These are phyloP conservation scores for Tricholoma terreum DNA, from an alignment of 768 basidiomycete species.

Conservation along the genomic window DNA sequence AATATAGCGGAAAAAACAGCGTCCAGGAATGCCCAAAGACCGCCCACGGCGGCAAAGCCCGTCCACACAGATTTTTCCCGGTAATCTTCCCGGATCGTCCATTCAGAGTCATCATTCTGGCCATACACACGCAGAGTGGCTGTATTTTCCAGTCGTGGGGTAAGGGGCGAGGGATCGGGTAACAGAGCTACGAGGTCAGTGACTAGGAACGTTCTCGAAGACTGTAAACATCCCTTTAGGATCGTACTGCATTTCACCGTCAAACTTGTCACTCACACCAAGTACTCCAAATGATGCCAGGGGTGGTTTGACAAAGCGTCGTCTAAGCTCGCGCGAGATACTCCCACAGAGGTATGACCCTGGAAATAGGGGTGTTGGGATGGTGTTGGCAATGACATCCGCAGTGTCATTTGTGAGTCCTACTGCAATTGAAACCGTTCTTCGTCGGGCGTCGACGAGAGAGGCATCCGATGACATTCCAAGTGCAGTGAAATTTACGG, in stretches of 20 bases:
- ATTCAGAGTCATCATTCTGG: slow-evolving; percentile 10
- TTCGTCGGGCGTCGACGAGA: slow-evolving; percentile 2
- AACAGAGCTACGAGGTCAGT: slow-evolving; percentile 5
- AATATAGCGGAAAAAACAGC: slow-evolving; percentile 19
- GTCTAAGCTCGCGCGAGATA: slow-evolving; percentile 6
- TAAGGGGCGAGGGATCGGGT: slow-evolving; percentile 13
- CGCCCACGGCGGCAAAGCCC: slow-evolving; percentile 22
- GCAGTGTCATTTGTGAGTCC: slow-evolving; percentile 12
- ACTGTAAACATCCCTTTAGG: slow-evolving; percentile 2
- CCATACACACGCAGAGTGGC: slow-evolving; percentile 14
- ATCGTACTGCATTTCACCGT: too few species aligned
- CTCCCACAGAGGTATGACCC: slow-evolving; percentile 15
- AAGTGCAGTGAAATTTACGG: slow-evolving; percentile 14
- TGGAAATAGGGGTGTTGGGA: slow-evolving; percentile 14
- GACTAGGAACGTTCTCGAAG: slow-evolving; percentile 11
- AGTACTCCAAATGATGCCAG: slow-evolving; percentile 14
- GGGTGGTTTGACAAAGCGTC: too few species aligned
- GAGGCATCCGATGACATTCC: neutral
- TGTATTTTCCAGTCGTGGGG: slow-evolving; percentile 2
- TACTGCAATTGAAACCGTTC: slow-evolving; percentile 8
- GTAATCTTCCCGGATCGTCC: slow-evolving; percentile 14
- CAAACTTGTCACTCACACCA: too few species aligned
- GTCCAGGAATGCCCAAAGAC: slow-evolving; percentile 22
- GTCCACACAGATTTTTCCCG: slow-evolving; percentile 15
- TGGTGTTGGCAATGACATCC: too few species aligned